These are phyloP conservation scores for Angomonas deanei DNA, from an alignment of 208 protist genomes.

Conservation along the genomic window DNA sequence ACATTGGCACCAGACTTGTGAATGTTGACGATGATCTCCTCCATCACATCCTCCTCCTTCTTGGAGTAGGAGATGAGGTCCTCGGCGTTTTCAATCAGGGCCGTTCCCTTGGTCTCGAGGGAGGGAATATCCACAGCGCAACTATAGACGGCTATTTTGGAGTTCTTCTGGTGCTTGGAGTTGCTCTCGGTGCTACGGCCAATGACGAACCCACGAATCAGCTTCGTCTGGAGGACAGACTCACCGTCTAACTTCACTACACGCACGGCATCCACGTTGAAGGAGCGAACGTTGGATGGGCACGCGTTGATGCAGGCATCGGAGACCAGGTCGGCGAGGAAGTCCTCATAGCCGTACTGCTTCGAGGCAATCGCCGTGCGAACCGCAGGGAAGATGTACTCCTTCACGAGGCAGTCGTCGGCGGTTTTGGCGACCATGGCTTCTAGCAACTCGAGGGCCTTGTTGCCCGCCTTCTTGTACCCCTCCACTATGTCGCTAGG, in stretches of 20 bases:
- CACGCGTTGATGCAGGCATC: slow-evolving; percentile 96
- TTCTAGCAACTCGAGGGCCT: slow-evolving; percentile 90
- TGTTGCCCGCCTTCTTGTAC: slow-evolving; percentile 94
- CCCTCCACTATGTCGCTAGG: slow-evolving; percentile 98
- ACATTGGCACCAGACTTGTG: slow-evolving; percentile 96
- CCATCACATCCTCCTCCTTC: slow-evolving; percentile 97
- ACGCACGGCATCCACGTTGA: slow-evolving; percentile 99
- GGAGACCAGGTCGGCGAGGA: slow-evolving; percentile 92
- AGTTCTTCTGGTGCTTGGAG: slow-evolving; percentile 91
- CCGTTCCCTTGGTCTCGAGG: slow-evolving; percentile 98
- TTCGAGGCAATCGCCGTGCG: slow-evolving; percentile 92
- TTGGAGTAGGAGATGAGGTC: slow-evolving; percentile 96
- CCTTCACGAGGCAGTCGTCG: slow-evolving; percentile 82
- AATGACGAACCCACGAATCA: slow-evolving; percentile 98
- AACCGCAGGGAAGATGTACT: slow-evolving; percentile 66
- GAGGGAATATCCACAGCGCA: slow-evolving; percentile 95
- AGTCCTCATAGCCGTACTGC: slow-evolving; percentile 96
- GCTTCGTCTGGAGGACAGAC: slow-evolving; percentile 86
- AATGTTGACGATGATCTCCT: slow-evolving; percentile 96
- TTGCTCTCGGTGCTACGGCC: slow-evolving; percentile 88
- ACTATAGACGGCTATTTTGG: slow-evolving; percentile 98
- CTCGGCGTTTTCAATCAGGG: slow-evolving; percentile 96
- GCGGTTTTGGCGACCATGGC: slow-evolving; percentile 52
- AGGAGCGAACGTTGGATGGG: slow-evolving; percentile 94
- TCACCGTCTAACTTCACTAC: slow-evolving; percentile 98